Evolutionary conservation across 129 eudicot species (phyloP).

Genomic region (Logfia minima): DNA sequence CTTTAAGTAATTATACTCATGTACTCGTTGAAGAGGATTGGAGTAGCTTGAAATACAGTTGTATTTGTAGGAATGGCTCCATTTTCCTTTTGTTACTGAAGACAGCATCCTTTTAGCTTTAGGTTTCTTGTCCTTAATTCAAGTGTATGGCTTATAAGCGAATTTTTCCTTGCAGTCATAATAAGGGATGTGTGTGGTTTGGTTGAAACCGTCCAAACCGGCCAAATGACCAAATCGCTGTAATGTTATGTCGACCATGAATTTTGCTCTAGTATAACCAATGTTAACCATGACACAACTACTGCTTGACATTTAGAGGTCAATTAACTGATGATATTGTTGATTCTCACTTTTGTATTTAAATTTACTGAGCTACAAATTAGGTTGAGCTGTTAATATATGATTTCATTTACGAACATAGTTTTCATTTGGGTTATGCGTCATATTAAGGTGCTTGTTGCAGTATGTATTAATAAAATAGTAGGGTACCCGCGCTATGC

Average conservation of each 20-base stretch:
- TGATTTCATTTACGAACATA: not conserved
- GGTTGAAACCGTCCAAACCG: not conserved
- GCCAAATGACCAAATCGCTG: not conserved
- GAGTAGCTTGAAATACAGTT: not conserved
- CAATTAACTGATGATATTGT: not conserved
- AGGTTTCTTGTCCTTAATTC: slow-evolving; percentile 6
- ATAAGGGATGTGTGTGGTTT: not conserved
- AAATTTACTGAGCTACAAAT: not conserved
- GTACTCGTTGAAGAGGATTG: not conserved
- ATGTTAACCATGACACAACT: not conserved
- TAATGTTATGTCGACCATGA: not conserved
- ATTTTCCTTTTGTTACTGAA: slow-evolving; percentile 1
- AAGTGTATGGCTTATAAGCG: slow-evolving; percentile 26
- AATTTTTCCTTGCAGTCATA: slow-evolving; percentile 72
- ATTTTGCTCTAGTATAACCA: too few relatives aligned
- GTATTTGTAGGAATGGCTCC: slow-evolving; percentile 1
- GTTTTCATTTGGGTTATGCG: not conserved
- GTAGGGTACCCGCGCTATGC: too few relatives aligned
- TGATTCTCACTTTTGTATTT: not conserved
- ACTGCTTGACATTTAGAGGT: not conserved
- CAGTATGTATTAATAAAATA: too few relatives aligned
- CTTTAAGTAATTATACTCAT: not conserved
- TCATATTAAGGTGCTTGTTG: not conserved
- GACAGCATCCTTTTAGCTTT: slow-evolving; percentile 9
- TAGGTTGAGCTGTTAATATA: not conserved